phyloP scores from a whole-genome alignment of 305 asterid species.

The Rubia peregrina region DNA sequence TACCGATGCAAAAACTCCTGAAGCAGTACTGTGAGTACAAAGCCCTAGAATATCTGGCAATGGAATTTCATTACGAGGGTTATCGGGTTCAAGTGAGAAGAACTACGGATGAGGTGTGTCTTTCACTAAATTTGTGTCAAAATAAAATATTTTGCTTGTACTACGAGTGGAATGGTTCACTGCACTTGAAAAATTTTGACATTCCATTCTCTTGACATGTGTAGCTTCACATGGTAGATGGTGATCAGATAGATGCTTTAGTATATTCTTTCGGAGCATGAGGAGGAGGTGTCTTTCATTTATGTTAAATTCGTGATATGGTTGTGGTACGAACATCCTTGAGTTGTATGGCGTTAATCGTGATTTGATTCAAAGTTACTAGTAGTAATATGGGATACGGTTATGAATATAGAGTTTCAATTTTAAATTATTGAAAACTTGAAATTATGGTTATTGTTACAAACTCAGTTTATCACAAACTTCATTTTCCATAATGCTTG shows the following conservation, averaged over 20 bases:
- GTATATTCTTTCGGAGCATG: neutral
- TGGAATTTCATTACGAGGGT: neutral
- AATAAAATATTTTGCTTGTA: too few relatives aligned
- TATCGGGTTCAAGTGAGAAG: neutral
- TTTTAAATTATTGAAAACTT: neutral
- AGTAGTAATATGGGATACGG: neutral
- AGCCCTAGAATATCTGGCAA: neutral
- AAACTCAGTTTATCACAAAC: neutral
- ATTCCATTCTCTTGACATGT: neutral
- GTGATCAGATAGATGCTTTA: slow-evolving; percentile 10
- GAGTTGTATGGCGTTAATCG: neutral
- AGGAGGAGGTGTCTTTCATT: neutral
- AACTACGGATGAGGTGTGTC: slow-evolving; percentile 2
- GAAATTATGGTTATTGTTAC: neutral
- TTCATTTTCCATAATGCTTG: neutral
- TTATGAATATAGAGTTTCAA: neutral
- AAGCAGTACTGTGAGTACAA: neutral
- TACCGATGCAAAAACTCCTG: neutral
- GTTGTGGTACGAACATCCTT: neutral
- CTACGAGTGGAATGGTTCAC: too few relatives aligned
- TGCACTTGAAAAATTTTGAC: neutral
- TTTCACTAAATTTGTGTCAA: too few relatives aligned
- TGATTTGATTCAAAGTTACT: neutral
- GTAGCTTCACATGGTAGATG: slow-evolving; percentile 10
- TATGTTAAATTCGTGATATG: too few relatives aligned